These are phyloP conservation scores for Microsporum canis DNA, from an alignment of 2,329 filamentous ascomycete species.

Conservation along the genomic window DNA sequence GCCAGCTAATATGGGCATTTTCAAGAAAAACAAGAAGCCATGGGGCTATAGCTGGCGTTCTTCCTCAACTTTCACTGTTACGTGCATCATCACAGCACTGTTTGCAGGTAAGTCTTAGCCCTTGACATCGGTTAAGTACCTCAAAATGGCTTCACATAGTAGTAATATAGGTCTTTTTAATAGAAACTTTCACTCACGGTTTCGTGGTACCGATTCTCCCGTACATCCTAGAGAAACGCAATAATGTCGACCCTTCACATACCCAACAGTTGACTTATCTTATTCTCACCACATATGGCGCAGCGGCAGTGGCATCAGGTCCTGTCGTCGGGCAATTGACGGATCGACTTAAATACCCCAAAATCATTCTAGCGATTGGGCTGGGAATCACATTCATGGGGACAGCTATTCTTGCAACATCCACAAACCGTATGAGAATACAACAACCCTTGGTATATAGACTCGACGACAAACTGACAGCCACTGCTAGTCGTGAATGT, in stretches of 20 bases:
- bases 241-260: background rate
- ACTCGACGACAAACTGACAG: background rate
- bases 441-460: background rate
- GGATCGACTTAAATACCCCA: background rate
- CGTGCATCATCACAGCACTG: background rate
- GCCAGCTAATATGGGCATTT: background rate
- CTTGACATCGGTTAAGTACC: background rate
- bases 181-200: background rate
- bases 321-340: background rate
- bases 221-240: background rate
- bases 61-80: background rate
- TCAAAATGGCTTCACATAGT: background rate
- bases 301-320: background rate
- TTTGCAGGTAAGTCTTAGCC: background rate
- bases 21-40: background rate
- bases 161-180: too few species aligned
- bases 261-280: background rate
- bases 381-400: background rate
- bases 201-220: background rate
- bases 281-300: background rate
- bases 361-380: background rate
- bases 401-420: background rate
- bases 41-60: conserved; percentile 1
- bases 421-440: background rate
- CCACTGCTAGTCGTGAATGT: background rate